phyloP scores from a whole-genome alignment of 2,329 filamentous ascomycete genomes.

The Trichoderma atroviride region DNA sequence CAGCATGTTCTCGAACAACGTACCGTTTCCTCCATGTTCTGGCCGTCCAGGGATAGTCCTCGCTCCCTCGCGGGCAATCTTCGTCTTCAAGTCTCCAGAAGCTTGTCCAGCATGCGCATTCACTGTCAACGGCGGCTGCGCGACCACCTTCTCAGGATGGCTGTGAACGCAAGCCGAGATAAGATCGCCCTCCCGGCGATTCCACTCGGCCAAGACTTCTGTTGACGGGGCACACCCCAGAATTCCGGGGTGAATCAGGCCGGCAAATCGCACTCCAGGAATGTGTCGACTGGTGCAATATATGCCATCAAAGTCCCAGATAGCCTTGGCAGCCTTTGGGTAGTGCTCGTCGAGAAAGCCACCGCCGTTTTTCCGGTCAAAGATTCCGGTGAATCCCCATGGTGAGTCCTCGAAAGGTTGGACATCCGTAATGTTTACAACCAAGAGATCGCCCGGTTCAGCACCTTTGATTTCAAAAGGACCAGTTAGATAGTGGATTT shows the following conservation, averaged over 20 bases:
- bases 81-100: slow-evolving; percentile 59
- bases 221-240: slow-evolving; percentile 83
- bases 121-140: slow-evolving; percentile 71
- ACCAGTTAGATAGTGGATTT: slow-evolving; percentile 84
- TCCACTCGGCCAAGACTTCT: slow-evolving; percentile 80
- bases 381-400: slow-evolving; percentile 89
- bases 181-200: slow-evolving; percentile 77
- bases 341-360: slow-evolving; percentile 89
- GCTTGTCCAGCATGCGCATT: slow-evolving; percentile 74
- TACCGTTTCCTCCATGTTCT: slow-evolving; percentile 77
- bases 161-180: slow-evolving; percentile 60
- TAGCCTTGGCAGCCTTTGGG: slow-evolving; percentile 71
- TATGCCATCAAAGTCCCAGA: slow-evolving; percentile 61
- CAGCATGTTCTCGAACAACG: neutral
- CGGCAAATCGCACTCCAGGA: slow-evolving; percentile 82
- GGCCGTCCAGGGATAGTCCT: slow-evolving; percentile 82
- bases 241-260: slow-evolving; percentile 89
- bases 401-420: slow-evolving; percentile 84
- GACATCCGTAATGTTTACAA: slow-evolving; percentile 91
- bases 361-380: slow-evolving; percentile 79
- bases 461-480: slow-evolving; percentile 86
- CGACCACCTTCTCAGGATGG: slow-evolving; percentile 70
- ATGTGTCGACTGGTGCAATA: slow-evolving; percentile 85
- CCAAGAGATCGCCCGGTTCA: slow-evolving; percentile 79
- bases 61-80: slow-evolving; percentile 76